These are phyloP conservation scores for Xanthoceras sorbifolium DNA, from an alignment of 345 rosid genomes.

Conservation along the genomic window DNA sequence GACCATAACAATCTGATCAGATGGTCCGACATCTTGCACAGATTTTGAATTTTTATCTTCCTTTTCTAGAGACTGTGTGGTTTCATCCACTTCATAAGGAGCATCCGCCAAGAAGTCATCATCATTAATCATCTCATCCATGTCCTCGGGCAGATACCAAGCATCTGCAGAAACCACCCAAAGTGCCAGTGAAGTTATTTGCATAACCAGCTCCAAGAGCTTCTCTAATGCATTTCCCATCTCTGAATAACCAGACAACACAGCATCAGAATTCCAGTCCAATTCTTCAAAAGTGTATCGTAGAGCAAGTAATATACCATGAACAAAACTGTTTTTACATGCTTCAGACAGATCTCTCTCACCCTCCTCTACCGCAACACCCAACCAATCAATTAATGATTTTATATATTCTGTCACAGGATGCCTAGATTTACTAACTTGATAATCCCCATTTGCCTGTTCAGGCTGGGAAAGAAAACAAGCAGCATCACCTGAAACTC, in stretches of 20 bases:
- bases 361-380: conserved; percentile 65
- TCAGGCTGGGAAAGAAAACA: conserved; percentile 47
- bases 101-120: conserved; percentile 56
- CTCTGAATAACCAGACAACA: conserved; percentile 58
- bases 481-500: conserved; percentile 52
- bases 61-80: conserved; percentile 38
- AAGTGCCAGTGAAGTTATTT: conserved; percentile 85
- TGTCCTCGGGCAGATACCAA: conserved; percentile 76
- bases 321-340: conserved; percentile 88
- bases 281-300: conserved; percentile 95
- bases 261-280: conserved; percentile 80
- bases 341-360: conserved; percentile 84
- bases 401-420: conserved; percentile 75
- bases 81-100: conserved; percentile 39
- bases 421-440: conserved; percentile 29
- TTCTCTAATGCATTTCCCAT: conserved; percentile 70
- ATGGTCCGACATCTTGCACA: conserved; percentile 43
- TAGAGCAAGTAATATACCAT: conserved; percentile 81
- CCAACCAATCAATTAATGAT: conserved; percentile 81
- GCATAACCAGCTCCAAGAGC: conserved; percentile 72
- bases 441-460: conserved; percentile 35
- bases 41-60: conserved; percentile 42
- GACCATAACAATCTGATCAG: conserved; percentile 91
- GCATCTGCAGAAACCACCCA: conserved; percentile 99
- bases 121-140: conserved; percentile 78